phyloP scores from a whole-genome alignment of 192 early-diverging fungal species.

The Rhizophagus prolifer region DNA sequence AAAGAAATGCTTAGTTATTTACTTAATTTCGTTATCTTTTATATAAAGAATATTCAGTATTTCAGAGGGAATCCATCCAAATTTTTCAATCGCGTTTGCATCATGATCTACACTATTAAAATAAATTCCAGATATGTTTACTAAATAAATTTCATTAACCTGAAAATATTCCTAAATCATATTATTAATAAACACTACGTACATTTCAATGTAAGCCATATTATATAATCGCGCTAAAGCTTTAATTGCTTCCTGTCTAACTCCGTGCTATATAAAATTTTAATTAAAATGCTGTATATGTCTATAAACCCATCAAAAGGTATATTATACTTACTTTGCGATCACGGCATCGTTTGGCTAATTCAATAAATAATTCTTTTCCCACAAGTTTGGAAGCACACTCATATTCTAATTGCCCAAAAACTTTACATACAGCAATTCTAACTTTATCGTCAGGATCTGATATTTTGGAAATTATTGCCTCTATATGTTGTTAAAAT shows the following conservation, averaged over 20 bases:
- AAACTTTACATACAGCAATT: slow-evolving; percentile 62
- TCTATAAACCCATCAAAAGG: not conserved
- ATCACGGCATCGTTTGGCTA: slow-evolving; percentile 86
- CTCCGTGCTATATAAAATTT: slow-evolving; percentile 36
- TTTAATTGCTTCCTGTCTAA: slow-evolving; percentile 78
- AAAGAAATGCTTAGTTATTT: slow-evolving; percentile 29
- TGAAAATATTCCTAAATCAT: no score
- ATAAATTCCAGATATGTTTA: not conserved
- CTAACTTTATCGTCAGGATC: slow-evolving; percentile 96
- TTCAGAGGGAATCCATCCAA: slow-evolving; percentile 80
- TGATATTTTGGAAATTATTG: slow-evolving; percentile 64
- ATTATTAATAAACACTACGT: slow-evolving; percentile 31
- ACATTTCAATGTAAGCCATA: slow-evolving; percentile 70
- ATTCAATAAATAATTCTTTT: slow-evolving; percentile 54
- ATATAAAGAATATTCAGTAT: slow-evolving; percentile 85
- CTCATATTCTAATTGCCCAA: slow-evolving; percentile 68
- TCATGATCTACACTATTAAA: slow-evolving; percentile 47
- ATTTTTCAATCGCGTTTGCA: slow-evolving; percentile 54
- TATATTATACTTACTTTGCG: slow-evolving; percentile 57
- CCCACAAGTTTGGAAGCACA: slow-evolving; percentile 55
- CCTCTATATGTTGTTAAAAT: slow-evolving; percentile 40
- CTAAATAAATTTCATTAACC: no score
- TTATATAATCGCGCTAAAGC: slow-evolving; percentile 73
- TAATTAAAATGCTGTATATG: not conserved
- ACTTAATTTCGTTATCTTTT: slow-evolving; percentile 79